These are phyloP conservation scores for Musa acuminata DNA, from an alignment of 176 grass and related monocot genomes.

Conservation along the genomic window DNA sequence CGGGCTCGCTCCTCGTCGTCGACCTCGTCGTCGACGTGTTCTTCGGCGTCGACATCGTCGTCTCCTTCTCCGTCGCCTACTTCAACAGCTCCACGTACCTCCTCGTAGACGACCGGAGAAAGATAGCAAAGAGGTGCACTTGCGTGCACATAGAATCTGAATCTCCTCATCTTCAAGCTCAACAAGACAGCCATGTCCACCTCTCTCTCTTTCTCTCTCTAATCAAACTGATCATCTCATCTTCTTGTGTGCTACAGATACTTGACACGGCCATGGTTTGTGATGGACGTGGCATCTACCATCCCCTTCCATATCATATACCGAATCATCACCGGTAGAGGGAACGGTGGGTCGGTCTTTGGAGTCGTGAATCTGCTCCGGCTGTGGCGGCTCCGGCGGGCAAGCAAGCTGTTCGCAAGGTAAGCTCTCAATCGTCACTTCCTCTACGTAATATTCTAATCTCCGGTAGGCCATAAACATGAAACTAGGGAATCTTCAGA, in stretches of 20 bases:
- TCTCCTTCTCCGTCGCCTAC: conserved; percentile 60
- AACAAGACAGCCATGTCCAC: too few relatives aligned
- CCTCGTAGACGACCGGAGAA: conserved; percentile 40
- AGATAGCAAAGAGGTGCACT: conserved; percentile 34
- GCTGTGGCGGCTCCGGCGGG: conserved; percentile 46
- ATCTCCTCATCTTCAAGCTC: too few relatives aligned
- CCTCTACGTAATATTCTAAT: too few relatives aligned
- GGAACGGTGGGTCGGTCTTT: conserved; percentile 6
- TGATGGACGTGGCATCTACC: conserved; percentile 49
- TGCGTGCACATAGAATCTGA: too few relatives aligned
- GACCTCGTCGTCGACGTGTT: conserved; percentile 47
- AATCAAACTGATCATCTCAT: neutral
- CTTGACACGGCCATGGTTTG: conserved; percentile 25
- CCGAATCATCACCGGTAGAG: conserved; percentile 23
- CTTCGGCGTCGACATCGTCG: conserved; percentile 44
- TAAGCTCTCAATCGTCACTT: neutral
- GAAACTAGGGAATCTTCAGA: too few relatives aligned
- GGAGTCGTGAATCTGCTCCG: conserved; percentile 39
- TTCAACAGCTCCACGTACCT: conserved; percentile 33
- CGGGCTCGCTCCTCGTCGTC: conserved; percentile 18
- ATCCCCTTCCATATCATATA: conserved; percentile 38
- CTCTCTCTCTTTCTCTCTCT: neutral
- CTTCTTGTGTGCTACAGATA: conserved; percentile 4
- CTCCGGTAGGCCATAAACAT: too few relatives aligned
- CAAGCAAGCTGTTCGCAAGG: conserved; percentile 36